Evolutionary conservation across 1,284 basidiomycete genomes (phyloP).

Genomic region (Butyriboletus pseudospeciosus): DNA sequence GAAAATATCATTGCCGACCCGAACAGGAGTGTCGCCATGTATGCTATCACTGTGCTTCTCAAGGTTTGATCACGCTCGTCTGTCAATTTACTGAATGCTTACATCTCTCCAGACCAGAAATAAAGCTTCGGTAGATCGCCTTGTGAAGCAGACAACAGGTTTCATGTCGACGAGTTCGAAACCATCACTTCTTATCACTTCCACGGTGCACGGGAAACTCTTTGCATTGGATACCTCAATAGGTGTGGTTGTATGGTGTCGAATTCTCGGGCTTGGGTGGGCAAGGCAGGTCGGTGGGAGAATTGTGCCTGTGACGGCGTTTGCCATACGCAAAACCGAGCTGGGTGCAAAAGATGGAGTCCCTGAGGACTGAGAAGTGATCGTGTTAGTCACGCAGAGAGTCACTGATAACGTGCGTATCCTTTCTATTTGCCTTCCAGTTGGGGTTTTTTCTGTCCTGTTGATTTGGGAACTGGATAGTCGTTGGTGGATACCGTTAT

Average conservation of each 20-base stretch:
- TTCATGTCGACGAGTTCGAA: slow-evolving; percentile 99
- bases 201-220: slow-evolving; percentile 70
- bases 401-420: slow-evolving; percentile 55
- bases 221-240: slow-evolving; percentile 80
- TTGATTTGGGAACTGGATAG: slow-evolving; percentile 15
- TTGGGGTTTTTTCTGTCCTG: neutral
- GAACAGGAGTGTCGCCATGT: slow-evolving; percentile 96
- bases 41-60: slow-evolving; percentile 96
- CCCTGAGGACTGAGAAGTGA: slow-evolving; percentile 33
- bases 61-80: slow-evolving; percentile 54
- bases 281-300: slow-evolving; percentile 51
- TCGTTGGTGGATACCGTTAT: slow-evolving; percentile 62
- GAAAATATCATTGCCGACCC: slow-evolving; percentile 96
- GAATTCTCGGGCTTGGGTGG: slow-evolving; percentile 64
- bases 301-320: slow-evolving; percentile 54
- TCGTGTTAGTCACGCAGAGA: slow-evolving; percentile 60
- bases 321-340: slow-evolving; percentile 16
- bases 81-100: neutral
- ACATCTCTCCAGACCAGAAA: slow-evolving; percentile 74
- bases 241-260: slow-evolving; percentile 74
- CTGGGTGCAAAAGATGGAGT: neutral
- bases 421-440: neutral
- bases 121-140: slow-evolving; percentile 95
- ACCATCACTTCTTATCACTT: slow-evolving; percentile 83
- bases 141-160: slow-evolving; percentile 99